Evolutionary conservation across 257 asterid species (phyloP).

Genomic region (Mitragyna speciosa): DNA sequence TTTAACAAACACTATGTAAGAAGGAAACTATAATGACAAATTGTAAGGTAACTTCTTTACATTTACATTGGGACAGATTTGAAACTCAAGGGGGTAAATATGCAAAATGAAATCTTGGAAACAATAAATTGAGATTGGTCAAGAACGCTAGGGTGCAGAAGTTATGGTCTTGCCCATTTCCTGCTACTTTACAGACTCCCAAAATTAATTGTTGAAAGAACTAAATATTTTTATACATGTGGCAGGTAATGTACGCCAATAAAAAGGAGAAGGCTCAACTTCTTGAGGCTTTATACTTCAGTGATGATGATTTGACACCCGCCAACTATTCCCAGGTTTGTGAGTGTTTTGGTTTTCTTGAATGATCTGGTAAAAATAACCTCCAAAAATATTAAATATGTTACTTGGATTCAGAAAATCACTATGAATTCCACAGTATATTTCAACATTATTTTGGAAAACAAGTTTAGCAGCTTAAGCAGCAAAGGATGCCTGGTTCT

Average conservation of each 20-base stretch:
- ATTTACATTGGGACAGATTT: too few relatives aligned
- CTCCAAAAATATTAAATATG: too few relatives aligned
- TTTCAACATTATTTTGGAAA: background rate
- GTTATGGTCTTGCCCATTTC: background rate
- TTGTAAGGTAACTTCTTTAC: too few relatives aligned
- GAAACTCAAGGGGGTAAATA: too few relatives aligned
- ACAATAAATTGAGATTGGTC: too few relatives aligned
- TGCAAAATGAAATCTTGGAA: too few relatives aligned
- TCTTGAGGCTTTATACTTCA: constrained; percentile 22
- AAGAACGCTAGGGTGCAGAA: too few relatives aligned
- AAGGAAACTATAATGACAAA: too few relatives aligned
- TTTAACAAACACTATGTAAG: too few relatives aligned
- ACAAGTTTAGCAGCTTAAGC: background rate
- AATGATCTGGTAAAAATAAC: background rate
- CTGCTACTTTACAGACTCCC: background rate
- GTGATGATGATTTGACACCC: constrained; percentile 12
- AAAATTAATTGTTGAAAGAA: background rate
- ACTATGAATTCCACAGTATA: too few relatives aligned
- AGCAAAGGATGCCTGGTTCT: background rate
- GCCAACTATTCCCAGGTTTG: constrained; percentile 23
- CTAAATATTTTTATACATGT: background rate
- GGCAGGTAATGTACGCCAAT: constrained; percentile 27
- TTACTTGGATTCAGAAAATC: background rate
- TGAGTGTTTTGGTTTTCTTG: background rate
- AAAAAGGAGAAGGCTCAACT: constrained; percentile 31